Conservation (phyloP, 495 filamentous ascomycete genomes). For the Daldinia vernicosa region DNA sequence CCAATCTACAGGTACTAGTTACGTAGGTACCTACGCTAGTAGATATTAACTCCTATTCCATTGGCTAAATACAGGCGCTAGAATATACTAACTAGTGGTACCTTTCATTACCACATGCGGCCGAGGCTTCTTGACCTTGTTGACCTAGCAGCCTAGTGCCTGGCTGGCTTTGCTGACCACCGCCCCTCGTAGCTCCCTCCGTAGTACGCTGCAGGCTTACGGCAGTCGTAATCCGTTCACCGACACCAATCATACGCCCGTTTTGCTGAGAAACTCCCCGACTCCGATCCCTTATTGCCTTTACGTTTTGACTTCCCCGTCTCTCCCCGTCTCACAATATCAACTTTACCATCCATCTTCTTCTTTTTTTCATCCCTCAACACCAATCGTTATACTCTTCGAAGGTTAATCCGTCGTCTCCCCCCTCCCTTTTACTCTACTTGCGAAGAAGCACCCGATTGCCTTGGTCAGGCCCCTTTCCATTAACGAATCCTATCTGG, state of each 20-base stretch:
- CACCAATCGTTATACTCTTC: conserved; percentile 9
- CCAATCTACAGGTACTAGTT: not conserved
- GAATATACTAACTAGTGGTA: not conserved
- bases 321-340: conserved; percentile 25
- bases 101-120: conserved; percentile 29
- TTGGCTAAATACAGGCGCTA: conserved; percentile 2
- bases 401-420: conserved; percentile 20
- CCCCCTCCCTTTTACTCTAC: conserved; percentile 41
- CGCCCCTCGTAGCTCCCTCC: not conserved
- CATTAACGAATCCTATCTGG: conserved; percentile 56
- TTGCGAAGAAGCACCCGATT: conserved; percentile 82
- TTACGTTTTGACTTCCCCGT: conserved; percentile 13
- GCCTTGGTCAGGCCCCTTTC: conserved; percentile 93
- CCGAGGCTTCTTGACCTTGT: conserved; percentile 33
- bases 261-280: conserved; percentile 18
- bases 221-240: conserved; percentile 27
- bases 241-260: conserved; percentile 34
- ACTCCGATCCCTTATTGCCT: conserved; percentile 24
- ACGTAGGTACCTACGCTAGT: not conserved
- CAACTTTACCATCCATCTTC: conserved; percentile 3
- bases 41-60: not conserved
- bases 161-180: conserved; percentile 7
- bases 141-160: too few relatives aligned
- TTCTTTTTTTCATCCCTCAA: conserved; percentile 26
- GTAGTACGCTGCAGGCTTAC: conserved; percentile 29